Evolutionary conservation across 1,139 yeast species (phyloP).

Genomic region (Suhomyces chickasaworum): DNA sequence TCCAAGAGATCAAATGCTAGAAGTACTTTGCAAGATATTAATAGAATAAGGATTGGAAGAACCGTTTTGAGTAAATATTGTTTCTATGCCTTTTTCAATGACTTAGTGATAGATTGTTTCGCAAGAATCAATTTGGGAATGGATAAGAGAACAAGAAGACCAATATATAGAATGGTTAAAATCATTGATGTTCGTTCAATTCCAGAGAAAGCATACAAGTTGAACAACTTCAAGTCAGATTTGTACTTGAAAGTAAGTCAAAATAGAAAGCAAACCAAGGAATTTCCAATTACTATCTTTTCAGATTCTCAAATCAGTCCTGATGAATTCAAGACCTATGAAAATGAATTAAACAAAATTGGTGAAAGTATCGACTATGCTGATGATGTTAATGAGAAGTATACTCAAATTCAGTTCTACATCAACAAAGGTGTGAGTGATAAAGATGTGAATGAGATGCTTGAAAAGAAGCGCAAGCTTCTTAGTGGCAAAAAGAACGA

Average conservation of each 20-base stretch:
- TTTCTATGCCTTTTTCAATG: constrained; percentile 79
- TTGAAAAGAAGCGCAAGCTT: constrained; percentile 63
- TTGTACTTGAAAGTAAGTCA: constrained; percentile 66
- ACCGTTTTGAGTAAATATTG: constrained; percentile 71
- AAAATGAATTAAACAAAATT: constrained; percentile 59
- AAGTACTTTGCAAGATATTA: constrained; percentile 60
- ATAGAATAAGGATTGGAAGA: constrained; percentile 75
- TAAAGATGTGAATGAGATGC: constrained; percentile 77
- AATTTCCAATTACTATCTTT: constrained; percentile 73
- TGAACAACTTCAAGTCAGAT: constrained; percentile 59
- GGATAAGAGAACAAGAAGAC: constrained; percentile 60
- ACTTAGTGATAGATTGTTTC: constrained; percentile 68
- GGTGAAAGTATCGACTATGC: constrained; percentile 62
- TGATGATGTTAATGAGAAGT: constrained; percentile 68
- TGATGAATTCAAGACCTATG: constrained; percentile 75
- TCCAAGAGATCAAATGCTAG: constrained; percentile 32
- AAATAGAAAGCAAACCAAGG: constrained; percentile 65
- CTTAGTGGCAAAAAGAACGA: constrained; percentile 59
- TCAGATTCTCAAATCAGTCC: constrained; percentile 71
- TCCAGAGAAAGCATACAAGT: constrained; percentile 58
- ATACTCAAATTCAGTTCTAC: constrained; percentile 60
- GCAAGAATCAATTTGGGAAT: constrained; percentile 81
- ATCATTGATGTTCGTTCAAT: constrained; percentile 61
- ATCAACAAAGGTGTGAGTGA: constrained; percentile 68
- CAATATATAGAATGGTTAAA: constrained; percentile 83